phyloP scores from a whole-genome alignment of 129 eudicot species.

The Oenanthe sinensis region DNA sequence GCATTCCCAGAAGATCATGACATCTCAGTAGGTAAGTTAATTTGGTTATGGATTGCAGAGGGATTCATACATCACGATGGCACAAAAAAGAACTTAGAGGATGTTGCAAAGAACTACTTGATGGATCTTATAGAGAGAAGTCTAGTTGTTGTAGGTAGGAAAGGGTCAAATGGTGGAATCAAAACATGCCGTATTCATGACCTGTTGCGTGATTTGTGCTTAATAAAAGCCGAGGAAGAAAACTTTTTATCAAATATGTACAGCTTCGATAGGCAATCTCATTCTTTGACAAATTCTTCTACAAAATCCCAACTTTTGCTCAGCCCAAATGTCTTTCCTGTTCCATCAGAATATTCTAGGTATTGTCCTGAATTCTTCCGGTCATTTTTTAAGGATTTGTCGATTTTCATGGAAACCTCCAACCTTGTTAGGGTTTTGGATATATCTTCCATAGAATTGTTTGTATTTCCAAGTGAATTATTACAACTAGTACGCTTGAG shows the following conservation, averaged over 20 bases:
- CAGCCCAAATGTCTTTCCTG: background rate
- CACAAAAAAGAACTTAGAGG: constrained; percentile 13
- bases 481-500: constrained; percentile 21
- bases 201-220: constrained; percentile 29
- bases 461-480: constrained; percentile 19
- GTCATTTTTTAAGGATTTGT: background rate
- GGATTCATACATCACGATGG: constrained; percentile 17
- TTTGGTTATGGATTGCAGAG: constrained; percentile 32
- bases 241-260: constrained; percentile 3
- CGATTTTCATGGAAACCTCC: background rate
- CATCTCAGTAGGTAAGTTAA: constrained; percentile 19
- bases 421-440: constrained; percentile 24
- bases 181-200: constrained; percentile 35
- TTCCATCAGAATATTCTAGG: background rate
- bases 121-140: constrained; percentile 29
- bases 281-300: background rate
- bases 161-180: constrained; percentile 17
- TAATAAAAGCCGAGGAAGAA: constrained; percentile 25
- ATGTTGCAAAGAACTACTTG: constrained; percentile 3
- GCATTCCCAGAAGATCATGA: constrained; percentile 24
- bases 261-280: background rate
- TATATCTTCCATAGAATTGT: background rate
- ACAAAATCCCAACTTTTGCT: background rate
- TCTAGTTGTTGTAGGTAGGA: constrained; percentile 16
- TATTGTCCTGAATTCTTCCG: background rate